Evolutionary conservation across 768 basidiomycete species (phyloP).

Genomic region (Crucibulum laeve): DNA sequence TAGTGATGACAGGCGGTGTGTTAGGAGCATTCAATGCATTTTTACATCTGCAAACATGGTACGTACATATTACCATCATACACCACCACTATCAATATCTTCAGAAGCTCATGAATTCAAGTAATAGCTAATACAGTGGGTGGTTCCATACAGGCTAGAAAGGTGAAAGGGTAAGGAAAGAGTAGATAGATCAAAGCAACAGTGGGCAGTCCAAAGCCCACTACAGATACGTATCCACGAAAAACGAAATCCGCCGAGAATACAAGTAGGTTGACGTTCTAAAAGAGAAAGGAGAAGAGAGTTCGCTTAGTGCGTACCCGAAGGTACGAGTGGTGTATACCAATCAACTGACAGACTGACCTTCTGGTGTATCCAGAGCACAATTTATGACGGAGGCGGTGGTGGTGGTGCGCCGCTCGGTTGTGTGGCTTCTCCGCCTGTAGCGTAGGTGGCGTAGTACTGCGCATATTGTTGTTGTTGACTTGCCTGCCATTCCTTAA

Average conservation of each 20-base stretch:
- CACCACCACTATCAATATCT: too few species aligned
- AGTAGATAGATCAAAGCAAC: too few species aligned
- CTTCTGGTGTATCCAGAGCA: neutral
- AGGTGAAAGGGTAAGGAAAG: too few species aligned
- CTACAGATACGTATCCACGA: too few species aligned
- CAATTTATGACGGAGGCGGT: constrained; percentile 28
- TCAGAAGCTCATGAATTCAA: too few species aligned
- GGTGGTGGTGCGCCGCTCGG: constrained; percentile 27
- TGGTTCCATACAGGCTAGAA: too few species aligned
- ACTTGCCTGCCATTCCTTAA: constrained; percentile 77
- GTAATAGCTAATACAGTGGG: too few species aligned
- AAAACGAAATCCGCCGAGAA: neutral
- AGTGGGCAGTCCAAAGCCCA: too few species aligned
- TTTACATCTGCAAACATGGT: too few species aligned
- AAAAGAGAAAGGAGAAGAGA: constrained; percentile 3
- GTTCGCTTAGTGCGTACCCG: constrained; percentile 8
- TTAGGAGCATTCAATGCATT: too few species aligned
- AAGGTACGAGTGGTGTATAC: constrained; percentile 1
- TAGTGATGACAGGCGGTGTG: too few species aligned
- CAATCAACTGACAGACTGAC: constrained; percentile 5
- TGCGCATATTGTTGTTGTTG: constrained; percentile 72
- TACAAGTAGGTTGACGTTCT: neutral
- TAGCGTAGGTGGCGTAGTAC: constrained; percentile 58
- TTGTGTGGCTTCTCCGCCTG: constrained; percentile 14
- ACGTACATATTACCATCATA: too few species aligned